These are phyloP conservation scores for Pelargonium nanum DNA, from an alignment of 345 rosid genomes.

Conservation along the genomic window DNA sequence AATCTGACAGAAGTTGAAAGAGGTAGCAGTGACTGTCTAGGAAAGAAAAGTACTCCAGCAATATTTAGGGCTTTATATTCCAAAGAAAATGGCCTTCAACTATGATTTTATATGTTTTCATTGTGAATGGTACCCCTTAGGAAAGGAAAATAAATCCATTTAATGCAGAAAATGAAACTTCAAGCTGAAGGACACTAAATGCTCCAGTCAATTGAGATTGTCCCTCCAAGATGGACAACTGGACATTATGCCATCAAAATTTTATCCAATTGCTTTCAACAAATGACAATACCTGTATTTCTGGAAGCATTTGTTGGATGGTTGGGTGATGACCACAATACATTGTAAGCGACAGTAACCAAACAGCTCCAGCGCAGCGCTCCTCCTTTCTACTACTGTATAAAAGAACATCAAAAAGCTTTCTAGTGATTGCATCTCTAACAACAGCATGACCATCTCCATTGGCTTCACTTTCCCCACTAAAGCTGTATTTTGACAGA, in stretches of 20 bases:
- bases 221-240: no score
- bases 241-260: neutral
- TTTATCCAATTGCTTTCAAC: neutral
- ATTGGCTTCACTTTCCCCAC: conserved; percentile 30
- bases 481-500: conserved; percentile 26
- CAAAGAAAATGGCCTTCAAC: no score
- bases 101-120: no score
- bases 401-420: conserved; percentile 74
- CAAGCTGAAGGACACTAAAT: no score
- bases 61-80: no score
- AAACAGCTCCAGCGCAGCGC: conserved; percentile 94
- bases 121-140: no score
- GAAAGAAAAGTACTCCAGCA: no score
- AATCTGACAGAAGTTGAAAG: no score
- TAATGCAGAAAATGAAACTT: no score
- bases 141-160: no score
- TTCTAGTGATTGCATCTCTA: conserved; percentile 57
- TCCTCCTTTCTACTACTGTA: conserved; percentile 89
- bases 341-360: conserved; percentile 83
- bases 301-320: conserved; percentile 82
- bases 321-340: conserved; percentile 80
- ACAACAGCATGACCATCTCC: conserved; percentile 39
- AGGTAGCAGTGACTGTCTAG: no score
- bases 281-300: conserved; percentile 79
- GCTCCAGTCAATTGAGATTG: neutral